Percentiles rank a stretch among this genome's conserved stretches.
phyloP scores from a whole-genome alignment of 495 filamentous ascomycete genomes.

The Trichoderma parareesei region DNA sequence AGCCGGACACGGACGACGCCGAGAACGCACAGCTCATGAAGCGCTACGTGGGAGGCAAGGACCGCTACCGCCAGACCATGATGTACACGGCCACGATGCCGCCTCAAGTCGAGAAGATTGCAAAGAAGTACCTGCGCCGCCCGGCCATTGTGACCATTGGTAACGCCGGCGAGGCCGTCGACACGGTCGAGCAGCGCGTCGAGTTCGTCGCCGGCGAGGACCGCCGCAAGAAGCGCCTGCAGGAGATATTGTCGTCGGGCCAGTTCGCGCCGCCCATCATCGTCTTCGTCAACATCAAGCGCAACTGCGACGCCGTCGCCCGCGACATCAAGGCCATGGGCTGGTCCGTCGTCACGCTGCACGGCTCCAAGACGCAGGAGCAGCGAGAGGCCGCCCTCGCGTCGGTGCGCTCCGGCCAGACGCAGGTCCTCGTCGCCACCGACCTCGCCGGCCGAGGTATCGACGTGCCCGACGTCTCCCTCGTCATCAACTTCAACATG shows the following conservation, averaged over 20 bases:
- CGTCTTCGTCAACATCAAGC: conserved; percentile 99
- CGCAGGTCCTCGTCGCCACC: conserved; percentile 91
- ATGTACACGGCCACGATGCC: conserved; percentile 99
- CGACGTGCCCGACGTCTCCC: conserved; percentile 86
- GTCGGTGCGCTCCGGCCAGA: conserved; percentile 69
- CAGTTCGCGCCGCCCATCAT: conserved; percentile 93
- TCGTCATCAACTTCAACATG: conserved; percentile 99
- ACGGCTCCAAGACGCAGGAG: conserved; percentile 94
- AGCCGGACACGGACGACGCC: conserved; percentile 90
- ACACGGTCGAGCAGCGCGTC: conserved; percentile 95
- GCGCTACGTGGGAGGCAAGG: conserved; percentile 69
- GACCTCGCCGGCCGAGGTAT: conserved; percentile 97
- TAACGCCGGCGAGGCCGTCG: conserved; percentile 92
- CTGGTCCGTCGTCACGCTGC: conserved; percentile 82
- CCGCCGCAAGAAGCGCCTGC: conserved; percentile 91
- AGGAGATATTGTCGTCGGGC: conserved; percentile 77
- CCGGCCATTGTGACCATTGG: conserved; percentile 95
- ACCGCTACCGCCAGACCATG: conserved; percentile 96
- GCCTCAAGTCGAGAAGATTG: conserved; percentile 84
- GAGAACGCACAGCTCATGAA: conserved; percentile 82
- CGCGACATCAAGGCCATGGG: conserved; percentile 94
- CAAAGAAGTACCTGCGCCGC: conserved; percentile 87
- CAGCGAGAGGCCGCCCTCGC: conserved; percentile 91
- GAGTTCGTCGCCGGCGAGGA: conserved; percentile 91
- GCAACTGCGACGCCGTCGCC: conserved; percentile 94